A percentile compares a stretch with the other conserved stretches of the same genome.
Conservation (phyloP, 2,329 filamentous ascomycete species). For the Cladobotryum mycophilum region DNA sequence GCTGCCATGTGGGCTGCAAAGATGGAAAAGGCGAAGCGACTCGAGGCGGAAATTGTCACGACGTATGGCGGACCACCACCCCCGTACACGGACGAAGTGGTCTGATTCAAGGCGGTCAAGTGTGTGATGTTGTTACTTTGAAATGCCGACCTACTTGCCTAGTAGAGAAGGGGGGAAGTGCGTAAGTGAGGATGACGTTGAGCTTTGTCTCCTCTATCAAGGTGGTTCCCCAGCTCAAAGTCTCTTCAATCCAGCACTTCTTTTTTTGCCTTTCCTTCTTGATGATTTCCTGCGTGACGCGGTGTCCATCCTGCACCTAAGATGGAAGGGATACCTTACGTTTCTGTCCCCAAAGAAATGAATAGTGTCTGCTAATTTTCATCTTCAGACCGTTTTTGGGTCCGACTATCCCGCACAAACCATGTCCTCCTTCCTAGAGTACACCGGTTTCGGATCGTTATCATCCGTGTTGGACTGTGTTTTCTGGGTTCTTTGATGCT, state of each 20-base stretch:
- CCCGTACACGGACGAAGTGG: conserved; percentile 7
- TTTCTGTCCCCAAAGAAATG: too few species aligned
- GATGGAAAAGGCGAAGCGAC: conserved; percentile 51
- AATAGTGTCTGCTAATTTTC: too few species aligned
- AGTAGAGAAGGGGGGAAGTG: not conserved
- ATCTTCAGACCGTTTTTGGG: too few species aligned
- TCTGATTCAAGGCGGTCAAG: not conserved
- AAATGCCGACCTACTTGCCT: not conserved
- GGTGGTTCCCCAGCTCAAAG: not conserved
- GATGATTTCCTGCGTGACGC: too few species aligned
- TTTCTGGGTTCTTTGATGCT: too few species aligned
- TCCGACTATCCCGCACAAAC: too few species aligned
- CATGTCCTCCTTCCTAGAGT: too few species aligned
- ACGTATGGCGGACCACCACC: not conserved
- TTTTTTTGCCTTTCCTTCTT: not conserved
- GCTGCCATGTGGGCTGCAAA: conserved; percentile 80
- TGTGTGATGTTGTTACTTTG: too few species aligned
- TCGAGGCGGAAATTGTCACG: conserved; percentile 2
- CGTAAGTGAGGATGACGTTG: not conserved
- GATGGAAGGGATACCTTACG: too few species aligned
- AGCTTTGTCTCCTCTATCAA: not conserved
- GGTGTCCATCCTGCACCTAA: too few species aligned
- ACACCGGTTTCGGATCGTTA: too few species aligned
- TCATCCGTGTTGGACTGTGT: too few species aligned
- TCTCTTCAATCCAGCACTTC: not conserved